These are phyloP conservation scores for Leccinum solheimii DNA, from an alignment of 1,284 basidiomycete species.

Conservation along the genomic window DNA sequence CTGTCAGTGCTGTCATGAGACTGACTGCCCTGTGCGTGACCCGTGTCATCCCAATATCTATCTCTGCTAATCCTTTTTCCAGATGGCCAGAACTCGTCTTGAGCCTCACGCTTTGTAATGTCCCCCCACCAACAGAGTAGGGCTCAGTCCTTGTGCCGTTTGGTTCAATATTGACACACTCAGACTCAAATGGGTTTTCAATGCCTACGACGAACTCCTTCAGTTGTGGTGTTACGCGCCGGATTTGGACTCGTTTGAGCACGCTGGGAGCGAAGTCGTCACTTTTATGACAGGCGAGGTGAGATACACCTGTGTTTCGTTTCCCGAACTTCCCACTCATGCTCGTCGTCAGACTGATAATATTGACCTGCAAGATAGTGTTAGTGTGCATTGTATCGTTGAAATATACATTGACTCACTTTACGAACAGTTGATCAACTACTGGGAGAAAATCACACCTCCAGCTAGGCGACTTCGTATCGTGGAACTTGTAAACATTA, in stretches of 20 bases:
- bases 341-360: slow-evolving; percentile 44
- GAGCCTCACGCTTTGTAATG: slow-evolving; percentile 67
- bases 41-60: background rate
- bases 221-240: slow-evolving; percentile 64
- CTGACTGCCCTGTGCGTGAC: slow-evolving; percentile 58
- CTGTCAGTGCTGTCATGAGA: slow-evolving; percentile 55
- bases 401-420: slow-evolving; percentile 16
- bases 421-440: slow-evolving; percentile 53
- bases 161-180: slow-evolving; percentile 7
- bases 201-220: slow-evolving; percentile 61
- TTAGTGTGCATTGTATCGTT: slow-evolving; percentile 14
- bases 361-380: slow-evolving; percentile 59
- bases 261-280: slow-evolving; percentile 58
- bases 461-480: slow-evolving; percentile 53
- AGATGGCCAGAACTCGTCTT: slow-evolving; percentile 71
- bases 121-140: slow-evolving; percentile 67
- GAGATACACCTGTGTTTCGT: background rate
- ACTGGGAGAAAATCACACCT: slow-evolving; percentile 58
- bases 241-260: slow-evolving; percentile 67
- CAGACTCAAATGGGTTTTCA: slow-evolving; percentile 59
- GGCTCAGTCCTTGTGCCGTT: slow-evolving; percentile 24
- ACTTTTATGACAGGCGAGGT: slow-evolving; percentile 55
- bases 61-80: slow-evolving; percentile 29
- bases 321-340: slow-evolving; percentile 12
- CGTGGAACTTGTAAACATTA: slow-evolving; percentile 53